These are phyloP conservation scores for Blastocrithidia nonstop DNA, from an alignment of 208 protist species.

Conservation along the genomic window DNA sequence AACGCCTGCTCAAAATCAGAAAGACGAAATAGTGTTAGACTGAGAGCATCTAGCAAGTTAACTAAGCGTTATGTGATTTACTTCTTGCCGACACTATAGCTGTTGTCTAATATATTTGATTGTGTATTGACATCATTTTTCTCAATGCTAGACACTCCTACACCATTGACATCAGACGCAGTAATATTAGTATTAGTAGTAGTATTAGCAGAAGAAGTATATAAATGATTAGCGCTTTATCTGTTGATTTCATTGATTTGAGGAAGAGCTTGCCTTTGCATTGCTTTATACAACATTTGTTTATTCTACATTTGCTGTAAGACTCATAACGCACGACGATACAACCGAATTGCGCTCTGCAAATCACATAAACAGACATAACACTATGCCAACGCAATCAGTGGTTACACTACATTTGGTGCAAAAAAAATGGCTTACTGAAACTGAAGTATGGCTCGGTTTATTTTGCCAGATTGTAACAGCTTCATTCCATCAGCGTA, in stretches of 20 bases:
- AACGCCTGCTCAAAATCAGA: slow-evolving; percentile 55
- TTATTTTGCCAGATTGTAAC: slow-evolving; percentile 25
- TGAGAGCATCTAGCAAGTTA: slow-evolving; percentile 62
- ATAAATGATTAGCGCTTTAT: too few species aligned
- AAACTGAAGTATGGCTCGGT: slow-evolving; percentile 46
- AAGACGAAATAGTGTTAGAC: slow-evolving; percentile 53
- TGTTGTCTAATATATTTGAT: too few species aligned
- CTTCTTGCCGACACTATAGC: slow-evolving; percentile 6
- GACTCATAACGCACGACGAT: slow-evolving; percentile 62
- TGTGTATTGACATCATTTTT: too few species aligned
- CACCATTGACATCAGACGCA: too few species aligned
- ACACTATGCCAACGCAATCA: slow-evolving; percentile 65
- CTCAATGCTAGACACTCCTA: too few species aligned
- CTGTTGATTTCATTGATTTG: too few species aligned
- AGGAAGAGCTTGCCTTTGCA: too few species aligned
- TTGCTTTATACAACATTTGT: too few species aligned
- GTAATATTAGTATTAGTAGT: too few species aligned
- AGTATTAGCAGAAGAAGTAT: too few species aligned
- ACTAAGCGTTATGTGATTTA: slow-evolving; percentile 41
- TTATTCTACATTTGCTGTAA: slow-evolving; percentile 9
- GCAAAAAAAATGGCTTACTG: slow-evolving; percentile 61
- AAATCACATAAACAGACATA: slow-evolving; percentile 73
- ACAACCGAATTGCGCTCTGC: slow-evolving; percentile 62
- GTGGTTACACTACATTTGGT: slow-evolving; percentile 41
- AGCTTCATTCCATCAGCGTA: slow-evolving; percentile 31